Evolutionary conservation across 2,329 filamentous ascomycete genomes (phyloP), one percentile per base, ranked within the genome.

Genomic region (Pseudopithomyces chartarum): DNA sequence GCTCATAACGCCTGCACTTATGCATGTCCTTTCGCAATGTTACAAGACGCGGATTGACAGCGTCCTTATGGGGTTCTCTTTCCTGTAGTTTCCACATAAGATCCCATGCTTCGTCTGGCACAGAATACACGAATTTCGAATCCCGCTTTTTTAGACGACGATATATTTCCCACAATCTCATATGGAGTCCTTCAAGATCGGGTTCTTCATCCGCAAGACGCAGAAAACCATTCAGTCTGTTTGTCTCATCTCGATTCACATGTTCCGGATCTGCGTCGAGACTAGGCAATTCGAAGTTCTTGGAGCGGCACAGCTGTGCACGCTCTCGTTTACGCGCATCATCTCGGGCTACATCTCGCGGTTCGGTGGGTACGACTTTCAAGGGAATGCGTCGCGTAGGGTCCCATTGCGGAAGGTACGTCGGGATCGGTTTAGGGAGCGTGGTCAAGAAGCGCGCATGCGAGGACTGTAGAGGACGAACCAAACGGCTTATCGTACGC

Each of bases 21-120:
- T 50, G 13, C 68, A 76, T 72, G 34, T 77, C 73, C 12, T 60
- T 57, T 29, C 66, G 60, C 5, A 78, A 57, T 29, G 67, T 59
- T 15, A 55, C 44, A 13, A 74, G 51, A 26, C 17, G 26, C 7
- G 12, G 20, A 33, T 38, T 19, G 19, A 8, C 17, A 12, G 2
- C 15, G 15, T 1, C 1, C 12, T 15, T 6, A 40, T 15, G 2
- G 1, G 15, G 19, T 11, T 15, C 11, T 17, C 61, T 34, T 11
- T 65, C 65, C 45, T 73, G 70, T 2, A 60, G 59, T 15, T 29
- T 57, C 74, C 74, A 77, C 8, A 78, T 52, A 6, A 73, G 43
- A 26, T 73, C 61, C 75, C 76, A 78, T 5, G 67, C 71, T 49
- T 56, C 52, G 29, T 64, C 51, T 2, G 73, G 60, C 3, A 77